A percentile compares a stretch with the other conserved stretches of the same genome.
Conservation (phyloP, 2,329 filamentous ascomycete species). For the Aaosphaeria arxii region DNA sequence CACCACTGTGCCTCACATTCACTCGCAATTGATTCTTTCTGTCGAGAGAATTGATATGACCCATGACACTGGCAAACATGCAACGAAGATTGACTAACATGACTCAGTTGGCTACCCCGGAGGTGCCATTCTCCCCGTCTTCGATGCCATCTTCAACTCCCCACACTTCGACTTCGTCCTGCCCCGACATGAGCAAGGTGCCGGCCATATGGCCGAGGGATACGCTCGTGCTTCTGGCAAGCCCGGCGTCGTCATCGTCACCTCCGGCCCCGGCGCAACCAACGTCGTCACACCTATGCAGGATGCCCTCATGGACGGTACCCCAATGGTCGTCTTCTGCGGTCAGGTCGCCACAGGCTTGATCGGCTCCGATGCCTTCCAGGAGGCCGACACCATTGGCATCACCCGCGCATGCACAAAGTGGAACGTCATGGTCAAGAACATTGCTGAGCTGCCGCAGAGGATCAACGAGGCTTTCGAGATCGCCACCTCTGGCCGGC, state of each 20-base stretch:
- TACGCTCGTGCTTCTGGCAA: conserved; percentile 92
- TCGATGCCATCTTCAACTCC: conserved; percentile 98
- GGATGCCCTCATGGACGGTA: conserved; percentile 92
- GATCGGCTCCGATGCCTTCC: conserved; percentile 95
- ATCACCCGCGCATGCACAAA: conserved; percentile 96
- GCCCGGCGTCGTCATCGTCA: conserved; percentile 93
- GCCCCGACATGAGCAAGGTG: conserved; percentile 94
- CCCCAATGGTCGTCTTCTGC: conserved; percentile 91
- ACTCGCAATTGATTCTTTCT: background rate
- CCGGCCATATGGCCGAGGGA: conserved; percentile 97
- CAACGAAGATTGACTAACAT: conserved; percentile 2
- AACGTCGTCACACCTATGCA: conserved; percentile 97
- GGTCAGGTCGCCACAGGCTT: conserved; percentile 88
- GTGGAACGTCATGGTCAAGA: conserved; percentile 99
- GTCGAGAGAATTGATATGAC: too few species aligned
- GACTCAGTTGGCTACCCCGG: conserved; percentile 70
- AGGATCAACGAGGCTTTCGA: conserved; percentile 98
- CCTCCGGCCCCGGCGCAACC: conserved; percentile 92
- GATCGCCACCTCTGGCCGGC: conserved; percentile 90
- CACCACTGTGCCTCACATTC: background rate
- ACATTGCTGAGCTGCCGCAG: conserved; percentile 84
- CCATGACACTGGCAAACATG: too few species aligned
- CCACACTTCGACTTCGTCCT: conserved; percentile 95
- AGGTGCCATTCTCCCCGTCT: conserved; percentile 94
- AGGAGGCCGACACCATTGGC: conserved; percentile 91